Base-by-base conservation (phyloP, 768 basidiomycete genomes). In the Lentinula detonsa region DNA sequence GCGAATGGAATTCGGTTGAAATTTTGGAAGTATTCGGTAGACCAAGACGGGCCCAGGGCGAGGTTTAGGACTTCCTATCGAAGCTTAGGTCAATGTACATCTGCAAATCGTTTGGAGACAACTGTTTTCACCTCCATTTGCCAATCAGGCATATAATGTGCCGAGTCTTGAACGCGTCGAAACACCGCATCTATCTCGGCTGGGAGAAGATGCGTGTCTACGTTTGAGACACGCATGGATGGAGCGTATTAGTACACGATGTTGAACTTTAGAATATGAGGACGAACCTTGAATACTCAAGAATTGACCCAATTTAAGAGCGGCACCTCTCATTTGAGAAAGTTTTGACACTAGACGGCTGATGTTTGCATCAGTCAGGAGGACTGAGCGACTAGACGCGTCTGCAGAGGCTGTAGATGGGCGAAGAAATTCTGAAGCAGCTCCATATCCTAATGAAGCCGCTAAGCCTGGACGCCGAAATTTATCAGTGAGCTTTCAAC, bases 71-170 rank as follows among this genome's bases (percentile, higher is more conserved):
- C 94, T 90, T 85, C 68, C 82, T 85, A 65, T 5, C 28, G 43
- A 31, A 55, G 31, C 43, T 4, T 18, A 61, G 31, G 48, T 34
- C 62, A 46, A 48, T 45, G 43, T 55, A 60, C 49, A 28, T 2
- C 37, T 8, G 13, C 37, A 40, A 5, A 13, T 4, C 5, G 31
- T 43, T 42, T 1, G 62, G 9, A 50, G 35, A 59, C 23, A 15
- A 43, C 45, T 8, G 37, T 39, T 39, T 9, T 31, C 15, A 93
- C 95, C 84, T 95, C 91, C 87, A 98, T 90, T 70, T 99, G 96
- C 90, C 91, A 95, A 65, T 96, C 90, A 0, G 96, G 96, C 96
- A 99, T 99, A 71, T 98, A 98, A 72, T 99, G 93, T 1, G 96
- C 96, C 65, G 89, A 86, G 65, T 96, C 92, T 70, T 98, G 96